These are phyloP conservation scores for Cercospora zeina DNA, from an alignment of 2,329 filamentous ascomycete genomes.

Conservation along the genomic window DNA sequence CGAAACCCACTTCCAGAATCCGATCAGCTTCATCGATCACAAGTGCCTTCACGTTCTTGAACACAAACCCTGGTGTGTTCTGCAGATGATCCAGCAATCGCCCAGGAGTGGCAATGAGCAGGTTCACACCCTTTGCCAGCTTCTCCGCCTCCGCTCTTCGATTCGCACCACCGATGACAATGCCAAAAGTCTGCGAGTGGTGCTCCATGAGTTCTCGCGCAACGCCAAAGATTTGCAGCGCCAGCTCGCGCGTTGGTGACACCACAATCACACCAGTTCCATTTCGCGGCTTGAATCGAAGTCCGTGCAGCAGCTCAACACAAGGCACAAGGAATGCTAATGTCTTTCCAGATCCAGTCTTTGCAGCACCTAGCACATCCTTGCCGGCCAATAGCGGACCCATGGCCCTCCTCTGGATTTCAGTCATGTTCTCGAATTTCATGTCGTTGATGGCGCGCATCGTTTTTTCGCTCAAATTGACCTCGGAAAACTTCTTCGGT, in stretches of 20 bases:
- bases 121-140: slow-evolving; percentile 88
- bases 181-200: slow-evolving; percentile 93
- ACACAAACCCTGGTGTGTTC: slow-evolving; percentile 84
- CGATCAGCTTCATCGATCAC: slow-evolving; percentile 97
- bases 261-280: slow-evolving; percentile 89
- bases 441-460: slow-evolving; percentile 86
- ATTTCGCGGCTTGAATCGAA: slow-evolving; percentile 93
- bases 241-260: slow-evolving; percentile 88
- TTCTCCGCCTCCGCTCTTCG: slow-evolving; percentile 89
- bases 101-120: slow-evolving; percentile 91
- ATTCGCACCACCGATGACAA: slow-evolving; percentile 95
- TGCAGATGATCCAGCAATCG: slow-evolving; percentile 90
- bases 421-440: slow-evolving; percentile 94
- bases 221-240: slow-evolving; percentile 93
- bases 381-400: slow-evolving; percentile 84
- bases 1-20: slow-evolving; percentile 95
- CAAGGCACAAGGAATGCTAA: slow-evolving; percentile 91
- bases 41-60: slow-evolving; percentile 88
- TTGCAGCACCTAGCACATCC: slow-evolving; percentile 91
- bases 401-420: slow-evolving; percentile 85
- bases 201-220: slow-evolving; percentile 88
- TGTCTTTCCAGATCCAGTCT: slow-evolving; percentile 95
- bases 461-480: slow-evolving; percentile 84
- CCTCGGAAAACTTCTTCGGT: slow-evolving; percentile 72
- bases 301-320: slow-evolving; percentile 84